These are phyloP conservation scores for Senecio squalidus DNA, from an alignment of 140 eudicot genomes.

Conservation along the genomic window DNA sequence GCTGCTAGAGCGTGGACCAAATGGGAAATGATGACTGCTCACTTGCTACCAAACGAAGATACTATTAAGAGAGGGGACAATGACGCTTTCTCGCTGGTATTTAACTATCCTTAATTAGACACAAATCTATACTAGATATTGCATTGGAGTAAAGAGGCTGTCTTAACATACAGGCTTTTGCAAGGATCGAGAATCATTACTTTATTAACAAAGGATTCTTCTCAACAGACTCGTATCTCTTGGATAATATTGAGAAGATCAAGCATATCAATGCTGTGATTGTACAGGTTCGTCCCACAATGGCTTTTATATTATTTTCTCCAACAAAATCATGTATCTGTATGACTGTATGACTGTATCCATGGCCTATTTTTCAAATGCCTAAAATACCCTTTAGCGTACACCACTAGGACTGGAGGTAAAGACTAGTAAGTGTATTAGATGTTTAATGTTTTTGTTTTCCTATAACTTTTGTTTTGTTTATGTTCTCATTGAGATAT, in stretches of 20 bases:
- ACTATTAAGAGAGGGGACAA: conserved; percentile 74
- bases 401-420: neutral
- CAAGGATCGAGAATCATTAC: conserved; percentile 97
- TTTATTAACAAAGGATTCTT: conserved; percentile 90
- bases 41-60: conserved; percentile 84
- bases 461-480: neutral
- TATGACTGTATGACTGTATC: neutral
- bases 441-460: neutral
- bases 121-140: no score
- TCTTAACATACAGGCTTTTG: conserved; percentile 69
- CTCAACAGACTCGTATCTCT: conserved; percentile 72
- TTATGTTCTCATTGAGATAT: neutral
- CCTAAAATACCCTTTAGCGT: neutral
- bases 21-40: conserved; percentile 99
- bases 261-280: conserved; percentile 75
- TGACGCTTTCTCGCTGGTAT: conserved; percentile 84
- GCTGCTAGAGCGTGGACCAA: conserved; percentile 99
- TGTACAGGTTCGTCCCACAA: conserved; percentile 63
- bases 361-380: no score
- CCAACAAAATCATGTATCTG: neutral
- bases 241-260: conserved; percentile 87
- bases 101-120: conserved; percentile 10
- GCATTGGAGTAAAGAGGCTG: conserved; percentile 1
- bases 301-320: neutral
- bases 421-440: neutral